Evolutionary conservation across 345 rosid species (phyloP).

Genomic region (Corchorus olitorius): DNA sequence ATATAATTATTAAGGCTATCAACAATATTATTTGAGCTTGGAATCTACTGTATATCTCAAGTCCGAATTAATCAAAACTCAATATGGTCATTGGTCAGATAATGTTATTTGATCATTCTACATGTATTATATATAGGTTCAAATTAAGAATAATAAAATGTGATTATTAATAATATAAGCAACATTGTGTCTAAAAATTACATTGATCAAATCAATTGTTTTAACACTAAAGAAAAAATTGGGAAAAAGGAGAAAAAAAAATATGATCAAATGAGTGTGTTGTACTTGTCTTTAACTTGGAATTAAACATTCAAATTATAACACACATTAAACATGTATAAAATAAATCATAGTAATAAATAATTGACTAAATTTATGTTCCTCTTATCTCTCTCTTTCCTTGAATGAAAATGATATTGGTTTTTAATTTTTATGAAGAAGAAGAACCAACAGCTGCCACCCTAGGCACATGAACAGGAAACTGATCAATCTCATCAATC

Average conservation of each 20-base stretch:
- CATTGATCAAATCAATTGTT: not conserved
- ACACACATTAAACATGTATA: not conserved
- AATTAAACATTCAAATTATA: not conserved
- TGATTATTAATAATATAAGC: not conserved
- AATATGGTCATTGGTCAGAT: no score
- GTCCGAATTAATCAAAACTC: no score
- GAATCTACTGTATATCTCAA: no score
- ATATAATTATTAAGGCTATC: no score
- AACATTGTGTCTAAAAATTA: not conserved
- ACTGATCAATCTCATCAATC: slow-evolving; percentile 76
- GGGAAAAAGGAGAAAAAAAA: not conserved
- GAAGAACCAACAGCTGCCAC: slow-evolving; percentile 27
- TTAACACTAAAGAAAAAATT: not conserved
- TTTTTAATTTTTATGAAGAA: not conserved
- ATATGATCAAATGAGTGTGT: not conserved
- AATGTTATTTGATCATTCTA: no score
- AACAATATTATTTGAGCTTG: no score
- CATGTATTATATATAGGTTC: no score
- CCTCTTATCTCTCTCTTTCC: not conserved
- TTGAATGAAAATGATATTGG: not conserved
- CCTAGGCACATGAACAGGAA: slow-evolving; percentile 76
- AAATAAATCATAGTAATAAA: not conserved
- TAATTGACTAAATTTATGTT: not conserved
- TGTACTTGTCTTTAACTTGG: not conserved
- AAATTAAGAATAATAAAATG: not conserved